A percentile compares a stretch with the other conserved stretches of the same genome.
phyloP scores from a whole-genome alignment of 2,329 filamentous ascomycete genomes.

The Fusarium goolgardi region DNA sequence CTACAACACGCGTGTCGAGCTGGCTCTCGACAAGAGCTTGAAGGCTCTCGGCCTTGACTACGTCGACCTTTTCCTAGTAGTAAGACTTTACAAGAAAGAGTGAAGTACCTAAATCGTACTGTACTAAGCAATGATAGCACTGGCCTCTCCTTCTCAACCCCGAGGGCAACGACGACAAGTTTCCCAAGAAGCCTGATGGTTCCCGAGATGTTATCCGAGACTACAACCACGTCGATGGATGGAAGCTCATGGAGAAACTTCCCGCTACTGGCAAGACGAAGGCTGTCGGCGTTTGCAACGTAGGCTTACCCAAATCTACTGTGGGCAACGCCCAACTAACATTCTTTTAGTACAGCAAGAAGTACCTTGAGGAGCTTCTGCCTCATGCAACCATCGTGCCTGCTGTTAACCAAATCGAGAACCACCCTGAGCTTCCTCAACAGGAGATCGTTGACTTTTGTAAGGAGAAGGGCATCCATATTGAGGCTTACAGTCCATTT shows the following conservation, averaged over 20 bases:
- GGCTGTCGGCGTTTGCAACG: constrained; percentile 67
- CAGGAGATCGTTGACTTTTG: constrained; percentile 77
- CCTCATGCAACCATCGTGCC: constrained; percentile 65
- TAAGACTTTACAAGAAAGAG: constrained; percentile 45
- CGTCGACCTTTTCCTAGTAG: constrained; percentile 81
- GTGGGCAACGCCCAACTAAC: constrained; percentile 4
- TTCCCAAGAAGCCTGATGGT: constrained; percentile 80
- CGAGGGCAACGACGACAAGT: constrained; percentile 77
- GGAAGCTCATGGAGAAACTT: constrained; percentile 79
- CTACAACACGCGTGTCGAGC: constrained; percentile 76
- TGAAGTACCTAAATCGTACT: too few relatives aligned
- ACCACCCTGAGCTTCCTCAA: constrained; percentile 77
- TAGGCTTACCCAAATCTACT: constrained; percentile 31
- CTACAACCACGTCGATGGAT: constrained; percentile 80
- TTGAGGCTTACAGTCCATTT: constrained; percentile 78
- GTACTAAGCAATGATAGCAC: constrained; percentile 61
- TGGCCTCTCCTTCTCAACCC: constrained; percentile 87
- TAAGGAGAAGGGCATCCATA: constrained; percentile 73
- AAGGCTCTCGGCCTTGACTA: constrained; percentile 81
- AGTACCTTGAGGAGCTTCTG: constrained; percentile 67
- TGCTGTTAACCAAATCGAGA: constrained; percentile 79
- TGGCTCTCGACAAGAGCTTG: constrained; percentile 78
- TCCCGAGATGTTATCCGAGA: constrained; percentile 76
- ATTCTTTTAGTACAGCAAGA: constrained; percentile 62
- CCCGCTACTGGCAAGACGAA: constrained; percentile 68